These are phyloP conservation scores for Sindora glabra DNA, from an alignment of 306 rosid species.

Conservation along the genomic window DNA sequence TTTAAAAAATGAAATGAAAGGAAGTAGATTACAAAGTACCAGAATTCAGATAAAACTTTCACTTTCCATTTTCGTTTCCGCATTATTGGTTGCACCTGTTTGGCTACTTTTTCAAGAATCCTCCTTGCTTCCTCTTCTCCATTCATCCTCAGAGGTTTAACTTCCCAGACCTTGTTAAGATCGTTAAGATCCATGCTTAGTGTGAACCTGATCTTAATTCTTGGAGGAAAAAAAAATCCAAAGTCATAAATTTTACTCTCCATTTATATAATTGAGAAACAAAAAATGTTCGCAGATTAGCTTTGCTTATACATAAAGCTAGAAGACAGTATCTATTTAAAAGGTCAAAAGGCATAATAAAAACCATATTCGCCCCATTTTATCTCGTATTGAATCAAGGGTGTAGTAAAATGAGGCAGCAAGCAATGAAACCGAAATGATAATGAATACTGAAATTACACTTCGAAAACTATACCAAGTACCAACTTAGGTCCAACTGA, in stretches of 20 bases:
- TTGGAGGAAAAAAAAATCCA: no score
- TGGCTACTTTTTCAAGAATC: slow-evolving; percentile 39
- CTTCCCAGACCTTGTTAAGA: slow-evolving; percentile 63
- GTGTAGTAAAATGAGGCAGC: background rate
- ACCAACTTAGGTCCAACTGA: background rate
- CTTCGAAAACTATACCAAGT: background rate
- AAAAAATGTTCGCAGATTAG: background rate
- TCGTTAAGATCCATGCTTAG: slow-evolving; percentile 41
- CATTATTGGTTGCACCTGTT: slow-evolving; percentile 58
- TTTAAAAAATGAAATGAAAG: background rate
- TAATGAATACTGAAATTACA: background rate
- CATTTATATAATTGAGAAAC: background rate
- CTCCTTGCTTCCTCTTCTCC: slow-evolving; percentile 47
- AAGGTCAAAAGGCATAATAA: background rate
- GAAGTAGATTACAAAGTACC: slow-evolving; percentile 13
- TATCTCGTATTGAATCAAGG: background rate
- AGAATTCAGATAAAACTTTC: slow-evolving; percentile 47
- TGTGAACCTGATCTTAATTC: background rate
- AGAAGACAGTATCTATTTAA: no score
- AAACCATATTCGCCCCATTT: background rate
- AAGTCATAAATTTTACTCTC: background rate
- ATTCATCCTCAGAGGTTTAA: slow-evolving; percentile 39
- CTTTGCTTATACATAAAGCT: no score
- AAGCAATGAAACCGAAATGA: background rate
- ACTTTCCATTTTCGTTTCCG: slow-evolving; percentile 49